These are phyloP conservation scores for Sistotremastrum suecicum DNA, from an alignment of 768 basidiomycete genomes.

Conservation along the genomic window DNA sequence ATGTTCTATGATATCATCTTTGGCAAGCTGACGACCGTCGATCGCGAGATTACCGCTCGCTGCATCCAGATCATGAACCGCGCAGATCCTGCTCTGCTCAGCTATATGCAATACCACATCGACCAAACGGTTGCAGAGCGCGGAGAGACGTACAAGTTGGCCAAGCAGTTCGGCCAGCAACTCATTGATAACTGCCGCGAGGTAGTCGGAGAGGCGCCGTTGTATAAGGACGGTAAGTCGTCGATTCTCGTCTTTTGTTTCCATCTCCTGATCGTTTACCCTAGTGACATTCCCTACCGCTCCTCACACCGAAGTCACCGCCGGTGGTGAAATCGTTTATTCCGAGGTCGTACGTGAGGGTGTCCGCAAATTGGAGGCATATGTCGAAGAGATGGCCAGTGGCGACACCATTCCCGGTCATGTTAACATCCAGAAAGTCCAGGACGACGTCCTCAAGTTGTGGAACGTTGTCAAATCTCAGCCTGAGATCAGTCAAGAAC, in stretches of 20 bases:
- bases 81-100: conserved; percentile 81
- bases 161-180: conserved; percentile 93
- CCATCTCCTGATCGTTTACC: conserved; percentile 4
- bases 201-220: conserved; percentile 67
- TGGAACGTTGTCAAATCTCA: conserved; percentile 97
- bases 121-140: conserved; percentile 64
- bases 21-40: conserved; percentile 84
- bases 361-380: conserved; percentile 94
- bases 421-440: conserved; percentile 94
- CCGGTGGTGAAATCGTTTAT: conserved; percentile 90
- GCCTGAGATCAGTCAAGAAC: conserved; percentile 92
- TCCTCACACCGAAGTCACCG: conserved; percentile 85
- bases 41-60: conserved; percentile 91
- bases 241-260: not conserved
- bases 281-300: conserved; percentile 96
- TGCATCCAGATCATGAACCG: conserved; percentile 97
- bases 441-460: conserved; percentile 90
- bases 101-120: conserved; percentile 95
- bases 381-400: conserved; percentile 97
- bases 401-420: conserved; percentile 72
- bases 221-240: conserved; percentile 85
- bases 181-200: conserved; percentile 88
- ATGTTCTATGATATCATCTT: conserved; percentile 99
- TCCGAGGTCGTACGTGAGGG: conserved; percentile 91
- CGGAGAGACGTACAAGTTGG: conserved; percentile 89